Evolutionary conservation across 1,139 yeast genomes (phyloP).

Genomic region (Lodderomyces orthopsilosis): DNA sequence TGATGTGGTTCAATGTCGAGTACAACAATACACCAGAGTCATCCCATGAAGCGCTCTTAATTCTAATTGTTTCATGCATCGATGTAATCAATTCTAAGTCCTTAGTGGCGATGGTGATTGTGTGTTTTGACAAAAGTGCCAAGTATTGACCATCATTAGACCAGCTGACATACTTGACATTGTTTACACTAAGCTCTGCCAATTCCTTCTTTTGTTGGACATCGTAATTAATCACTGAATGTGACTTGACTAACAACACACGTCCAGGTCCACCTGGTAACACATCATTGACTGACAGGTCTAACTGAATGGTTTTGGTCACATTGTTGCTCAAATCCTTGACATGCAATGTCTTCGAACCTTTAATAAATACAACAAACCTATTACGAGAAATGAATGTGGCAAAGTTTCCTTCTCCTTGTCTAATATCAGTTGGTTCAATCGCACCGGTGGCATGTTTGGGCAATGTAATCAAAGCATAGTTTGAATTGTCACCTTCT

Average conservation of each 20-base stretch:
- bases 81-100: slow-evolving; percentile 77
- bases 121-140: slow-evolving; percentile 89
- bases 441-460: slow-evolving; percentile 89
- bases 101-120: slow-evolving; percentile 82
- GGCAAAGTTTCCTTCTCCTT: slow-evolving; percentile 84
- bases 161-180: slow-evolving; percentile 88
- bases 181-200: slow-evolving; percentile 67
- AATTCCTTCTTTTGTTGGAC: slow-evolving; percentile 87
- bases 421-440: slow-evolving; percentile 76
- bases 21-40: slow-evolving; percentile 88
- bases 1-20: slow-evolving; percentile 93
- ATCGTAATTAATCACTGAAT: slow-evolving; percentile 78
- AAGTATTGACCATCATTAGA: slow-evolving; percentile 83
- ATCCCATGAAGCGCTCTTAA: slow-evolving; percentile 98
- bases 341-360: slow-evolving; percentile 67
- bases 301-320: slow-evolving; percentile 79
- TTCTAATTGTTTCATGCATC: slow-evolving; percentile 94
- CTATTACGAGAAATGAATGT: slow-evolving; percentile 91
- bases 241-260: slow-evolving; percentile 69
- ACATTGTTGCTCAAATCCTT: slow-evolving; percentile 78
- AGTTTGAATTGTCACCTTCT: slow-evolving; percentile 58
- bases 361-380: slow-evolving; percentile 75
- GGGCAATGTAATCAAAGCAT: slow-evolving; percentile 77
- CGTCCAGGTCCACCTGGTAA: slow-evolving; percentile 81
- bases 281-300: slow-evolving; percentile 69